Evolutionary conservation across 2,329 filamentous ascomycete genomes (phyloP), one percentile per base, ranked within the genome.

Genomic region (Stemphylium vesicarium): DNA sequence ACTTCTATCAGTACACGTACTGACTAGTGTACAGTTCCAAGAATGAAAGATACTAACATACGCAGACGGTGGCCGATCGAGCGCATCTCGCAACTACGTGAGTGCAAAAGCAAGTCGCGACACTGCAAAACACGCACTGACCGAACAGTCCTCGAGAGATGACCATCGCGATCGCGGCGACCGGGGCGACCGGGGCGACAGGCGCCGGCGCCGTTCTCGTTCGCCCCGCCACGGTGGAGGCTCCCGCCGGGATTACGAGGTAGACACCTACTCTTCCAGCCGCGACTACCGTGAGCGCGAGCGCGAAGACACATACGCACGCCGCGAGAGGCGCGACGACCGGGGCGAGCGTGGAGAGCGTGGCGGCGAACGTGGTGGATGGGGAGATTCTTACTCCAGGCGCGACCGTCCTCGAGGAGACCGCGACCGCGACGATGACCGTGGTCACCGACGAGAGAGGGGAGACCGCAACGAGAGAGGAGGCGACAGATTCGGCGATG

Each of bases 251-350:
- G 89, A 95, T 46, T 85, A 84, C 50, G 88, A 91, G 65, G 84
- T 86, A 75, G 92, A 97, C 77, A 88, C 90, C 52, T 98, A 98
- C 79, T 96, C 93, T 16, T 92, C 91, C 5, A 96, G 92, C 77
- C 89, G 94, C 65, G 93, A 89, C 79, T 96, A 96, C 76, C 87
- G 94, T 73, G 94, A 96, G 74, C 84, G 94, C 59, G 94, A 98
- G 79, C 90, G 94, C 59, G 94, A 98, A 77, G 94, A 97, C 66
- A 85, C 93, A 72, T 97, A 97, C 74, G 86, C 86, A 33, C 88
- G 88, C 31, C 85, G 89, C 60, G 80, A 86, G 47, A 65, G 73
- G 56, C 69, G 74, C 57, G 75, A 77, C 33, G 81, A 85, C 53
- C 85, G 87, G 10, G 64, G 59, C 43, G 51, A 54, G 46, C 51